Evolutionary conservation across 2,329 filamentous ascomycete species (phyloP).

Genomic region (Blumeria graminis): DNA sequence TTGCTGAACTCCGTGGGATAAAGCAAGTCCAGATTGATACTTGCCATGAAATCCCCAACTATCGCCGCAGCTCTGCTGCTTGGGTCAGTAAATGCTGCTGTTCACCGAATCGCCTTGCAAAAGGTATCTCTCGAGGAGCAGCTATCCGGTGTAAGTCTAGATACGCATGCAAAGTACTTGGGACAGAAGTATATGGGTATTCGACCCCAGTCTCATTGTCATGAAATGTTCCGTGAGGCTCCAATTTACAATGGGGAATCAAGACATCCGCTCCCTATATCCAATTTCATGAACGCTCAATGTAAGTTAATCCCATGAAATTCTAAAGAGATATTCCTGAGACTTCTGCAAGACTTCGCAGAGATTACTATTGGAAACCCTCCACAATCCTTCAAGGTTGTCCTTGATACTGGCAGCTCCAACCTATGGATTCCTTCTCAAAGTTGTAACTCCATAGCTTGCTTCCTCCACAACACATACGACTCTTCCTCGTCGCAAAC

Average conservation of each 20-base stretch:
- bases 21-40: no score
- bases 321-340: conserved; percentile 4
- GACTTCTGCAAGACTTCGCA: conserved; percentile 57
- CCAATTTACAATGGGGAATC: conserved; percentile 38
- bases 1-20: no score
- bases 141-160: conserved; percentile 63
- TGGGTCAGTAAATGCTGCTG: conserved; percentile 58
- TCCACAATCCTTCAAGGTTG: conserved; percentile 90
- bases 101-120: conserved; percentile 95
- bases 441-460: conserved; percentile 83
- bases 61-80: conserved; percentile 59
- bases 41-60: conserved; percentile 64
- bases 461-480: conserved; percentile 93
- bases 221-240: conserved; percentile 59
- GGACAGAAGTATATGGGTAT: conserved; percentile 92
- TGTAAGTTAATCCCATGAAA: conserved; percentile 35
- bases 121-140: conserved; percentile 86
- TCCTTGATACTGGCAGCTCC: conserved; percentile 94
- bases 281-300: conserved; percentile 97
- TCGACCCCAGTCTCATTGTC: conserved; percentile 41
- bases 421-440: conserved; percentile 95
- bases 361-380: conserved; percentile 84
- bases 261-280: conserved; percentile 63
- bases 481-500: conserved; percentile 72
- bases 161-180: conserved; percentile 57